A percentile compares a stretch with the other conserved stretches of the same genome.
Conservation (phyloP, 2,329 filamentous ascomycete genomes). For the Fonsecaea multimorphosa region DNA sequence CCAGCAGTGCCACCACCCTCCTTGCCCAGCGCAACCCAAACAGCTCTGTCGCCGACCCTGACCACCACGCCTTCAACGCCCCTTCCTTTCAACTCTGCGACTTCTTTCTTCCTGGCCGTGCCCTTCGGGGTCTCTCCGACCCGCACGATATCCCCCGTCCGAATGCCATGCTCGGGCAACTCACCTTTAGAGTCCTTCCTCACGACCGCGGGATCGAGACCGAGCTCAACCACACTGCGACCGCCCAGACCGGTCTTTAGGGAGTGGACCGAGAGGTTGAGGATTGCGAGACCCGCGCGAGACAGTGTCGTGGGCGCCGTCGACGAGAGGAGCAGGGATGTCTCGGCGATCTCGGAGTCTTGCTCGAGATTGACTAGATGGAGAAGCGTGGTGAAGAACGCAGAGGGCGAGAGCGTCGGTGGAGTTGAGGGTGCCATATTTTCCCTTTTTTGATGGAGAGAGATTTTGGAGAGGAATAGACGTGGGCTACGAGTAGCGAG, state of each 20-base stretch:
- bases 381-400: slow-evolving; percentile 52
- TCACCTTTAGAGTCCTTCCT: slow-evolving; percentile 42
- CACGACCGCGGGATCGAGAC: slow-evolving; percentile 70
- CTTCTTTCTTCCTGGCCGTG: slow-evolving; percentile 44
- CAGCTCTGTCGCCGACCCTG: slow-evolving; percentile 49
- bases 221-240: slow-evolving; percentile 84
- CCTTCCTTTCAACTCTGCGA: slow-evolving; percentile 41
- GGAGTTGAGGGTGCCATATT: neutral
- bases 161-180: slow-evolving; percentile 54
- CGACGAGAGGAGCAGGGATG: slow-evolving; percentile 46
- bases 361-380: slow-evolving; percentile 52
- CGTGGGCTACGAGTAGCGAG: no score
- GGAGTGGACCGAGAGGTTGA: slow-evolving; percentile 63
- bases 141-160: slow-evolving; percentile 56
- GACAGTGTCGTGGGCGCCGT: slow-evolving; percentile 45
- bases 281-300: slow-evolving; percentile 51
- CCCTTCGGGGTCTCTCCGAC: slow-evolving; percentile 50
- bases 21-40: slow-evolving; percentile 54
- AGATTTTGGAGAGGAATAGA: neutral
- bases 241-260: slow-evolving; percentile 89
- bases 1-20: no score
- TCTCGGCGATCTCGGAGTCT: slow-evolving; percentile 52
- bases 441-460: neutral
- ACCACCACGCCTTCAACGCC: slow-evolving; percentile 56
- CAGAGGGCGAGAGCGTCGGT: slow-evolving; percentile 44